phyloP scores from a whole-genome alignment of 2,329 filamentous ascomycete species.

The Sordariomycetes sp. region DNA sequence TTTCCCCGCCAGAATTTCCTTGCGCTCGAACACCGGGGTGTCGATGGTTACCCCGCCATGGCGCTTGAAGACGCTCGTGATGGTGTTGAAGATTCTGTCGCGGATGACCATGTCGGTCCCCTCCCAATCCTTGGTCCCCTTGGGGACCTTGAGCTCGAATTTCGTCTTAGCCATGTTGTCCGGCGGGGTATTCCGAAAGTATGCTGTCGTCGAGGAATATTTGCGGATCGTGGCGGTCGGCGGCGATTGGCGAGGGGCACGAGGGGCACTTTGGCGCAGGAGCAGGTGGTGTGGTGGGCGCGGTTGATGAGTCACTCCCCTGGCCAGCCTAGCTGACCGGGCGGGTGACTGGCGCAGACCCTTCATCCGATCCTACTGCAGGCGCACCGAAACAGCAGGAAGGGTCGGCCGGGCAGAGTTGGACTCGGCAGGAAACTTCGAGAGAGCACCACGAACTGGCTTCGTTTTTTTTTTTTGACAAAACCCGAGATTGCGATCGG shows the following conservation, averaged over 20 bases:
- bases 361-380: slow-evolving; percentile 2
- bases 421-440: not conserved
- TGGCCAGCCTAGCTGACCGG: slow-evolving; percentile 3
- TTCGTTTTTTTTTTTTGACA: not conserved
- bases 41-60: slow-evolving; percentile 71
- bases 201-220: not conserved
- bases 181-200: not conserved
- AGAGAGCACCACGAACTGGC: not conserved
- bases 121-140: slow-evolving; percentile 82
- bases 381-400: not conserved
- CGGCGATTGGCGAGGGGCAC: not conserved
- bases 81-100: slow-evolving; percentile 65
- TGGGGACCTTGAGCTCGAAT: slow-evolving; percentile 74
- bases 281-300: not conserved
- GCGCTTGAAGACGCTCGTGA: slow-evolving; percentile 69
- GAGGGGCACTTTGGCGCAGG: slow-evolving; percentile 1
- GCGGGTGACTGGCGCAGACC: not conserved
- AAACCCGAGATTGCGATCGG: not conserved
- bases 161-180: slow-evolving; percentile 21
- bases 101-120: slow-evolving; percentile 68
- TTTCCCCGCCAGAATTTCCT: slow-evolving; percentile 77
- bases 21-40: slow-evolving; percentile 74
- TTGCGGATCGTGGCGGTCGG: not conserved
- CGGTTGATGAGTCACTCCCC: slow-evolving; percentile 5
- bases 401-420: not conserved